A percentile compares a stretch with the other conserved stretches of the same genome.
phyloP scores from a whole-genome alignment of 805 yeast genomes.

The Ogataea henricii region DNA sequence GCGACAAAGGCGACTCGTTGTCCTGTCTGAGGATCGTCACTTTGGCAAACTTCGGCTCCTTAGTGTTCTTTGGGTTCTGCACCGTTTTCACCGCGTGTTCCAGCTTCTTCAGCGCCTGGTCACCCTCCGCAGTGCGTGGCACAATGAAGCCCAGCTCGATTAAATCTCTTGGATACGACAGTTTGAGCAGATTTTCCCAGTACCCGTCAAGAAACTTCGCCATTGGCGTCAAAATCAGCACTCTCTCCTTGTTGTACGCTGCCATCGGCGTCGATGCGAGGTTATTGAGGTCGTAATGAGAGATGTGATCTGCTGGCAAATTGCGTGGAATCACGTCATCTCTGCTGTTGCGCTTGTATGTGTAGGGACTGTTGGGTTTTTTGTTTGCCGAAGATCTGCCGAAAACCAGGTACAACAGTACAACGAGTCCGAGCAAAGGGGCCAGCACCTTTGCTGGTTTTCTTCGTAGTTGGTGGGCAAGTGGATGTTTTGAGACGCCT shows the following conservation, averaged over 20 bases:
- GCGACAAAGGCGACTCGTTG: conserved; percentile 70
- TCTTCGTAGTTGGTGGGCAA: conserved; percentile 60
- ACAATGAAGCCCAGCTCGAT: conserved; percentile 89
- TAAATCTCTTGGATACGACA: conserved; percentile 81
- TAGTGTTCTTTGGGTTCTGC: conserved; percentile 57
- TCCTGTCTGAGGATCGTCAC: conserved; percentile 92
- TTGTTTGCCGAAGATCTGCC: conserved; percentile 32
- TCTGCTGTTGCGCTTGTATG: conserved; percentile 43
- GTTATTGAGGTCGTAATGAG: conserved; percentile 82
- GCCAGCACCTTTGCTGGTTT: conserved; percentile 51
- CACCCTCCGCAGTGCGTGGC: conserved; percentile 84
- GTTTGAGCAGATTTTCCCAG: conserved; percentile 78
- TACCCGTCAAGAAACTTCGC: conserved; percentile 81
- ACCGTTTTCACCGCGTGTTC: conserved; percentile 74
- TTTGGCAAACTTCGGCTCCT: conserved; percentile 70
- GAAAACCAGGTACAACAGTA: conserved; percentile 45
- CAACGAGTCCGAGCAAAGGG: conserved; percentile 45
- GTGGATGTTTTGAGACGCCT: conserved; percentile 22
- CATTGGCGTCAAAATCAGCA: conserved; percentile 87
- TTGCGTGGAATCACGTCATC: conserved; percentile 59
- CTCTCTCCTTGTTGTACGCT: conserved; percentile 74
- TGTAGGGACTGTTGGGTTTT: conserved; percentile 32
- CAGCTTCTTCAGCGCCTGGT: conserved; percentile 66
- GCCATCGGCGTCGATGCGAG: conserved; percentile 73
- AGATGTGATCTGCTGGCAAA: conserved; percentile 70